Evolutionary conservation across 148 eudicot genomes (phyloP).

Genomic region (Amaranthus cruentus): DNA sequence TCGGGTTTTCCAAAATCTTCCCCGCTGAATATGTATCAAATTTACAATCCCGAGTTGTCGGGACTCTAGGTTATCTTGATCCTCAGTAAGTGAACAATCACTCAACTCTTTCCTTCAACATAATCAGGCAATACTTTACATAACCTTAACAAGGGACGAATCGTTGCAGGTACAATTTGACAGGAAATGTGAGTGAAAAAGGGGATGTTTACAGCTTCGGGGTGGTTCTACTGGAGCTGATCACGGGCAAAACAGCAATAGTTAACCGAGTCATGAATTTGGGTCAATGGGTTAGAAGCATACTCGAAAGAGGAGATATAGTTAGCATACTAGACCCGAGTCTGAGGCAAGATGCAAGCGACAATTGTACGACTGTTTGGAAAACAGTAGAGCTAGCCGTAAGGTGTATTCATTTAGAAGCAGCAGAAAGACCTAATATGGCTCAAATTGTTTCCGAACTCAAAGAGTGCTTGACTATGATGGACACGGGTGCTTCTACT

Average conservation of each 20-base stretch:
- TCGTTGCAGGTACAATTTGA: slow-evolving; percentile 19
- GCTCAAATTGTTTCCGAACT: slow-evolving; percentile 27
- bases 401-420: slow-evolving; percentile 23
- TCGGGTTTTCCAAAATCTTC: slow-evolving; percentile 36
- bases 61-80: slow-evolving; percentile 43
- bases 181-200: slow-evolving; percentile 25
- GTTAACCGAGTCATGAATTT: slow-evolving; percentile 9
- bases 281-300: slow-evolving; percentile 30
- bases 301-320: slow-evolving; percentile 27
- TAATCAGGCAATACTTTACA: too few relatives aligned
- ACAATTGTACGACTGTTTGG: slow-evolving; percentile 25
- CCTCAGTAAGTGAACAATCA: slow-evolving; percentile 33
- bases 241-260: slow-evolving; percentile 33
- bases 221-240: slow-evolving; percentile 33
- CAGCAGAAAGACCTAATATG: slow-evolving; percentile 31
- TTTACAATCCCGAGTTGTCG: slow-evolving; percentile 29
- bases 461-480: slow-evolving; percentile 28
- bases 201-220: slow-evolving; percentile 37
- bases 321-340: slow-evolving; percentile 27
- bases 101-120: neutral
- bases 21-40: slow-evolving; percentile 22
- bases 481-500: neutral
- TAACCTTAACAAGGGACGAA: neutral
- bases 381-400: slow-evolving; percentile 30
- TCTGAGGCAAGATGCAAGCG: slow-evolving; percentile 13